Percentiles rank a stretch among this genome's conserved stretches.
phyloP scores from a whole-genome alignment of 2,329 filamentous ascomycete genomes.

The Mollisiaceae sp. region DNA sequence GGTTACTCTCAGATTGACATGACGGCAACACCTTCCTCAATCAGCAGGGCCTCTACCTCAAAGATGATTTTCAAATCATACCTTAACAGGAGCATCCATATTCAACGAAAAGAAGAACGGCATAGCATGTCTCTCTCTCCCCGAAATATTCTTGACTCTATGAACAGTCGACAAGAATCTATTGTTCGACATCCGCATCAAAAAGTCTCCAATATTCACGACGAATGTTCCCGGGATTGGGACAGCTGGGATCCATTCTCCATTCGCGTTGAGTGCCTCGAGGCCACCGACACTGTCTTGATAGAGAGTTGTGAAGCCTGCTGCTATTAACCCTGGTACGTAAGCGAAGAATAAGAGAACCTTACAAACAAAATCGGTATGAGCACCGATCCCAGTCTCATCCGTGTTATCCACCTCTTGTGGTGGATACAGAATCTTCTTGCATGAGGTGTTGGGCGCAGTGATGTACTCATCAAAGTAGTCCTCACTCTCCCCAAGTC shows the following conservation, averaged over 20 bases:
- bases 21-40: not conserved
- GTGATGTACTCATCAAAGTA: not conserved
- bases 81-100: not conserved
- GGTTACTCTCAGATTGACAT: not conserved
- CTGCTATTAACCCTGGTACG: not conserved
- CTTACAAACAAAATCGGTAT: not conserved
- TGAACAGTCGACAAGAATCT: conserved; percentile 3
- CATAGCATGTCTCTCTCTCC: not conserved
- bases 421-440: not conserved
- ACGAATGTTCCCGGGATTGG: not conserved
- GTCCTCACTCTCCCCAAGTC: not conserved
- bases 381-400: not conserved
- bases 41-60: not conserved
- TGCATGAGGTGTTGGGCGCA: not conserved
- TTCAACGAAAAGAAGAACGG: conserved; percentile 1
- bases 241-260: not conserved
- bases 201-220: not conserved
- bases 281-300: not conserved
- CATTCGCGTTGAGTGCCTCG: not conserved
- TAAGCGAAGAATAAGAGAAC: not conserved
- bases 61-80: not conserved
- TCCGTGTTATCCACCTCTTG: not conserved
- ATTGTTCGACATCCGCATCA: not conserved
- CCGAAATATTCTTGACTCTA: not conserved
- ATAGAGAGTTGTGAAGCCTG: not conserved